Evolutionary conservation across 495 filamentous ascomycete species (phyloP).

Genomic region (Bacidia rubella): DNA sequence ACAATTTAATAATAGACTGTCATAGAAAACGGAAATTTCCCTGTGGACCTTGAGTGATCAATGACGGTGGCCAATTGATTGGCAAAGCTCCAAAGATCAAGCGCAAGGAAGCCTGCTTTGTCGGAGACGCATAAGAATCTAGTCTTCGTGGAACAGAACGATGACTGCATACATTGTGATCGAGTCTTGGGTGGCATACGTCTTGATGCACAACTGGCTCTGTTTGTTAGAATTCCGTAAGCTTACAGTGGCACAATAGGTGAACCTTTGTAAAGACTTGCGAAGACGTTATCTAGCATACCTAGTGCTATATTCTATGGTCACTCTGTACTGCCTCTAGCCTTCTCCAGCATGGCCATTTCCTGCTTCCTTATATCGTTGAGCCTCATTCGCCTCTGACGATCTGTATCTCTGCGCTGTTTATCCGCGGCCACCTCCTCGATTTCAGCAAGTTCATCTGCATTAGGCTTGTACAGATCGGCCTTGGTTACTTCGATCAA

Average conservation of each 20-base stretch:
- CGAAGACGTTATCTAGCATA: too few relatives aligned
- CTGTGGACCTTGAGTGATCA: slow-evolving; percentile 36
- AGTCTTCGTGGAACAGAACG: too few relatives aligned
- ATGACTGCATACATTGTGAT: too few relatives aligned
- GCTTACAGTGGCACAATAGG: too few relatives aligned
- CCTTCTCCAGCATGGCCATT: slow-evolving; percentile 46
- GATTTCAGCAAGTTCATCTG: slow-evolving; percentile 47
- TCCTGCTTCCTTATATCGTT: slow-evolving; percentile 51
- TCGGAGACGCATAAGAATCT: too few relatives aligned
- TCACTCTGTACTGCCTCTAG: slow-evolving; percentile 20
- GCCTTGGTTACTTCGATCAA: slow-evolving; percentile 60
- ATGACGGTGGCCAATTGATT: neutral
- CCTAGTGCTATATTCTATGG: too few relatives aligned
- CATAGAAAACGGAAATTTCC: slow-evolving; percentile 85
- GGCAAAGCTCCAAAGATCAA: too few relatives aligned
- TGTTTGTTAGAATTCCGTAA: too few relatives aligned
- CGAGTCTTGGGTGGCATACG: too few relatives aligned
- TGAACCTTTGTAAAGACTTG: too few relatives aligned
- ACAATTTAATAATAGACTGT: neutral
- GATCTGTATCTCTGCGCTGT: slow-evolving; percentile 38
- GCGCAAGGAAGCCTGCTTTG: too few relatives aligned
- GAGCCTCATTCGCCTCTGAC: slow-evolving; percentile 44
- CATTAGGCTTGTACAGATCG: slow-evolving; percentile 39
- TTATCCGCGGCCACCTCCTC: slow-evolving; percentile 44
- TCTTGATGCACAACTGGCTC: too few relatives aligned